Base-by-base conservation (phyloP, 306 rosid species). In the Glycine soja region DNA sequence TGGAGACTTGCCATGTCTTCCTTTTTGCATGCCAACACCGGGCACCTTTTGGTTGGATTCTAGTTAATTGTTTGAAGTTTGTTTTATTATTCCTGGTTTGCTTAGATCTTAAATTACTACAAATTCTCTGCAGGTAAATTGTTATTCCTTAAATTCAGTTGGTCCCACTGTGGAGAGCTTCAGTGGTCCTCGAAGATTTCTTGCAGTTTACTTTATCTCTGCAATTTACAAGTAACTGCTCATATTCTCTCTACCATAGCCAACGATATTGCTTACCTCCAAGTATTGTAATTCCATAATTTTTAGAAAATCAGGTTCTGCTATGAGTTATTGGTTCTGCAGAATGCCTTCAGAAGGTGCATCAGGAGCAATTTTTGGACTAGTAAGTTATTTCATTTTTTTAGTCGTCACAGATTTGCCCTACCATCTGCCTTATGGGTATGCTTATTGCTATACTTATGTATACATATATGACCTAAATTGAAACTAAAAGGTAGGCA, bases 341-440 rank as follows among this genome's bases (percentile, higher is more conserved):
- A 87, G 80, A 83, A 87, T 83, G 72, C 97, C 97, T 72, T 83
- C 97, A 62, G 92, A 92, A 46, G 98, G 98, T 84, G 97, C 97
- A 14, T 94, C 98, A 14, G 97, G 97, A 72, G 98, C 97, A 57
- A 88, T 92, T 76, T 94, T 94, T 74, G 98, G 98, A 86, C 86
- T 94, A 69, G 98, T 94, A 86, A 88, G 94, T 88, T 61, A 34
- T 61, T 80, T 56, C n/a, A 15, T 63, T 14, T 32, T 54, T 66
- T 56, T 57, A 45, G 63, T 32, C 63, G 18, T 7, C 58, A 58
- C 72, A 70, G 8, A 53, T 76, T 59, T 3, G 3, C 40, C 62
- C 40, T 57, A 36, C 46, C 59, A 51, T 68, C 48, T 65, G 12
- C 47, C 46, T 15, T 38, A 59, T 65, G 50, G 72, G 51, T 42